Conservation (phyloP, 139 green algal species). For the Chlorella sp. region DNA sequence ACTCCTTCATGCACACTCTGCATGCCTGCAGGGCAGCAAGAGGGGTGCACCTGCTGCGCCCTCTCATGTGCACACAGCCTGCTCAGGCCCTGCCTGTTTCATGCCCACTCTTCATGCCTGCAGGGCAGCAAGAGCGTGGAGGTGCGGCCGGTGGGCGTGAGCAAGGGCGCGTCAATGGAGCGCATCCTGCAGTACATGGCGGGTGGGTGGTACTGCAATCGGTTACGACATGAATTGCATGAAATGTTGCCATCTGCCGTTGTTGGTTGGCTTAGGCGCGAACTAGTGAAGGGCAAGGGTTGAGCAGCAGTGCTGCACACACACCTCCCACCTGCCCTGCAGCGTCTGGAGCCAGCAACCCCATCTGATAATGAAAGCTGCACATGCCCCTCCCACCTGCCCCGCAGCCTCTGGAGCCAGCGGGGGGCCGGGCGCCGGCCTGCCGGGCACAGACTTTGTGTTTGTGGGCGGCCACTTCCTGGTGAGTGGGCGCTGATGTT, state of each 20-base stretch:
- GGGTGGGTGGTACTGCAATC: not conserved
- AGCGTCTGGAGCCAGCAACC: not conserved
- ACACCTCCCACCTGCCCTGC: not conserved
- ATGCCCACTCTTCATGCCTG: not conserved
- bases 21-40: too few species aligned
- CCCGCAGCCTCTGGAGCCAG: not conserved
- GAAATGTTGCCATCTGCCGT: too few species aligned
- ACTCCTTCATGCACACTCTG: too few species aligned
- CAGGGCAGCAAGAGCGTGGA: slow-evolving; percentile 87
- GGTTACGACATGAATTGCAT: too few species aligned
- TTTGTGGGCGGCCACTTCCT: slow-evolving; percentile 94
- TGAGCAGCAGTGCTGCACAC: too few species aligned
- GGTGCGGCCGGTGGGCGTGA: slow-evolving; percentile 95
- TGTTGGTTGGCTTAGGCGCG: too few species aligned
- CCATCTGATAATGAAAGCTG: not conserved
- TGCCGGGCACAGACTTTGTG: slow-evolving; percentile 64
- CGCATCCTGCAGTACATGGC: slow-evolving; percentile 73
- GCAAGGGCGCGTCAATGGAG: slow-evolving; percentile 94
- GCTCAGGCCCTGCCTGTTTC: not conserved
- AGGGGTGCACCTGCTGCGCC: too few species aligned
- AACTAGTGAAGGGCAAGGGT: too few species aligned
- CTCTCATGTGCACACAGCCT: too few species aligned
- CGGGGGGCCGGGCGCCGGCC: not conserved
- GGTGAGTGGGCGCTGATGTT: not conserved
- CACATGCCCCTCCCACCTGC: not conserved